These are phyloP conservation scores for Xylariomycetidae sp. DNA, from an alignment of 2,329 filamentous ascomycete species.

Conservation along the genomic window DNA sequence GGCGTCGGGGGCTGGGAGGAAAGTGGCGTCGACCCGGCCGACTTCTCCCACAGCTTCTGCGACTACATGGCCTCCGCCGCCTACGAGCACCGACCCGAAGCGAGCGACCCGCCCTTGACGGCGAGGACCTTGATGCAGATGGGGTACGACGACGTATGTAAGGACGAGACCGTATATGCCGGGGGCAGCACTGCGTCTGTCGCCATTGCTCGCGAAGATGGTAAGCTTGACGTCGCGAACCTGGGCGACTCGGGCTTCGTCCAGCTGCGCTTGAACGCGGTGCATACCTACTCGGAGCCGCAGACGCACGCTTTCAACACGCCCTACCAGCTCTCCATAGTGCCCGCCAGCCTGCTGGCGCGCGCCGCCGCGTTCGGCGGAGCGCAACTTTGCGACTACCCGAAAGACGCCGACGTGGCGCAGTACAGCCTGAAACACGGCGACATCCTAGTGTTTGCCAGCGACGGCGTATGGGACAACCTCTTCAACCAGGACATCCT, in stretches of 20 bases:
- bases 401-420: conserved; percentile 75
- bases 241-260: conserved; percentile 93
- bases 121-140: conserved; percentile 70
- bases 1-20: conserved; percentile 95
- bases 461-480: conserved; percentile 95
- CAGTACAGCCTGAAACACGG: conserved; percentile 76
- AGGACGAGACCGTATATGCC: conserved; percentile 65
- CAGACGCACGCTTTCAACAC: conserved; percentile 98
- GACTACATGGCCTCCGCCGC: conserved; percentile 83
- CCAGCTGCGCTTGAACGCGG: conserved; percentile 76
- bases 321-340: conserved; percentile 85
- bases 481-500: conserved; percentile 86
- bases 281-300: conserved; percentile 74
- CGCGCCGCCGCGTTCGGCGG: conserved; percentile 82
- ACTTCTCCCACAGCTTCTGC: conserved; percentile 92
- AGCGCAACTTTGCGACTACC: conserved; percentile 72
- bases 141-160: conserved; percentile 76
- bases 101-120: conserved; percentile 36
- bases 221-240: conserved; percentile 81
- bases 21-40: conserved; percentile 85
- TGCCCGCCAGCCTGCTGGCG: conserved; percentile 71
- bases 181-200: conserved; percentile 91
- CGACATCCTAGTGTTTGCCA: conserved; percentile 89
- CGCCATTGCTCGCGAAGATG: conserved; percentile 67
- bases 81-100: conserved; percentile 42